Percentiles rank a stretch among this genome's conserved stretches.
Conservation (phyloP, 345 rosid genomes). For the Rhodomyrtus tomentosa region DNA sequence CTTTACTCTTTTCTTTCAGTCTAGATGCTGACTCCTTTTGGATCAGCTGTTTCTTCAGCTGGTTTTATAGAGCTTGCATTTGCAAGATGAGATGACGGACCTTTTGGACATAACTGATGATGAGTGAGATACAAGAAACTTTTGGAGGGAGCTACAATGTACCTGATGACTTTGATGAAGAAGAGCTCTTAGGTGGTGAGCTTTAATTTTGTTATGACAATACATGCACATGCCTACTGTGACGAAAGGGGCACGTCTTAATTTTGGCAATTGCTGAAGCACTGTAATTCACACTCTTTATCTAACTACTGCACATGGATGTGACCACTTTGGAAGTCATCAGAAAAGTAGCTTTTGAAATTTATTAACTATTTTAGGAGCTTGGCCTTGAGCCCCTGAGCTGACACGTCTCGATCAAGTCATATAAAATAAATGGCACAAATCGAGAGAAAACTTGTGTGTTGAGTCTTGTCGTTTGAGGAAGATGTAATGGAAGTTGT, state of each 20-base stretch:
- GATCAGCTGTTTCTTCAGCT: background rate
- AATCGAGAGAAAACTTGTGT: background rate
- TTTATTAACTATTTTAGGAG: background rate
- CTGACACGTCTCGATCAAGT: background rate
- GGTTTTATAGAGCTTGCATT: constrained; percentile 22
- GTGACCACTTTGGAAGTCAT: background rate
- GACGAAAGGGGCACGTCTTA: background rate
- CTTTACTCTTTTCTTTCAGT: background rate
- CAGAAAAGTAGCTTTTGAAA: background rate
- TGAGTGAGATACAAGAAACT: constrained; percentile 70
- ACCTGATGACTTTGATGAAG: constrained; percentile 92
- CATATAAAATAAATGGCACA: background rate
- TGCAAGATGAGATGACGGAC: constrained; percentile 96
- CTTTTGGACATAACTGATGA: constrained; percentile 61
- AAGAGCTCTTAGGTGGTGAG: constrained; percentile 88
- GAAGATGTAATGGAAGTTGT: background rate
- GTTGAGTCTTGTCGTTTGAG: background rate
- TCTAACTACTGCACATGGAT: background rate
- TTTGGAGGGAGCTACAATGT: constrained; percentile 76
- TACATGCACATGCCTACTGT: background rate
- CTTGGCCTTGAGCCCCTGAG: background rate
- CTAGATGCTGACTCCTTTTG: background rate
- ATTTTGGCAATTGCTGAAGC: background rate
- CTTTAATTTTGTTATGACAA: background rate
- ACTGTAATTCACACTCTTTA: background rate